Evolutionary conservation across 2,329 filamentous ascomycete species (phyloP), one percentile per base, ranked within the genome.

Genomic region (Aspergillus unguis): DNA sequence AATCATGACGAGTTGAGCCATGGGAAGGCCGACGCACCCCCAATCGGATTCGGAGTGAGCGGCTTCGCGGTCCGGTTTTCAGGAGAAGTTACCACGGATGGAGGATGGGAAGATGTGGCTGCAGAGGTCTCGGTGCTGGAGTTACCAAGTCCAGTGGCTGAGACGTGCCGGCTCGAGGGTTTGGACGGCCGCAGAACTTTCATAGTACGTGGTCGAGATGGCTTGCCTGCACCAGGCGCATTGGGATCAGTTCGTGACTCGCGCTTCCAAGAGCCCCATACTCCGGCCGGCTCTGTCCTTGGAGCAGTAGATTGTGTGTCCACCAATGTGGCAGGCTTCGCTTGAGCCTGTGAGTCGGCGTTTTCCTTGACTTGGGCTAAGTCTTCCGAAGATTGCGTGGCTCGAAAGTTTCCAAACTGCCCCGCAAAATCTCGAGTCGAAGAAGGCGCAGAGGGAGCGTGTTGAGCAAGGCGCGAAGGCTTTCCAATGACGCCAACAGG

Each of bases 1-100:
- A 61, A 45, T 69, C 36, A 63, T 9, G 62, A 61, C 23, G 70
- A 61, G 58, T 88, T 92, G 77, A 96, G 86, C 92, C 92, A 97
- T 9, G 88, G 86, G 75, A 97, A 97, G 2, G 92, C 92, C 53
- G 90, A 94, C 10, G 88, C 92, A n/a, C 89, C 89, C 6, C 92
- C 92, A 17, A 96, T 83, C 0, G 94, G 92, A 65, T 97, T 97
- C 31, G 84, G 78, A 5, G 84, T 80, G 52, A 84, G 81, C 11
- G 82, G 75, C 61, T 80, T 80, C 41, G 62, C 65, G 23, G 69
- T 50, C 29, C 66, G 62, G 10, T 63, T 52, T 6, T 69, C 69
- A 6, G 63, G 59, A 33, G 63, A 61, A 2, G 56, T 55, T 37
- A 62, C 59, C 31, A 57, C 54, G 23, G 55, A 56, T 32, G 53